These are phyloP conservation scores for Cicer cuneatum DNA, from an alignment of 306 rosid genomes.

Conservation along the genomic window DNA sequence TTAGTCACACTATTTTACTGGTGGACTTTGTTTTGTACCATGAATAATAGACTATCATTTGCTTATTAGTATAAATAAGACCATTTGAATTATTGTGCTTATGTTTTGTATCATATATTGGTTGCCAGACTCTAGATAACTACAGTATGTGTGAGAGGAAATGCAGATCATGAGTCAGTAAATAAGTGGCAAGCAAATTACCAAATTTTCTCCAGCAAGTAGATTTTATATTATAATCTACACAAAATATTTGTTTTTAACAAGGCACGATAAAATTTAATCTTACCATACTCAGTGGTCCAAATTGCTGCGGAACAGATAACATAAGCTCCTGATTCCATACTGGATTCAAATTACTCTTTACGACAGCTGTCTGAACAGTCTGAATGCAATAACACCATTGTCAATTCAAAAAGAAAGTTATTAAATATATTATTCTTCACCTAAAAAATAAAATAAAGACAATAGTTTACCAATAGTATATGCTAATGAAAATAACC, in stretches of 20 bases:
- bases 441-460: conserved; percentile 24
- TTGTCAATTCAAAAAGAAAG: conserved; percentile 37
- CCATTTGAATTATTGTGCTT: not conserved
- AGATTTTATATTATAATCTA: not conserved
- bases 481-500: conserved; percentile 33
- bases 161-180: not conserved
- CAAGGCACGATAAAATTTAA: conserved; percentile 19
- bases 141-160: not conserved
- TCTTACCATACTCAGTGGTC: conserved; percentile 76
- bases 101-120: not conserved
- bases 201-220: not conserved
- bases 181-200: not conserved
- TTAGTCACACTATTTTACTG: not conserved
- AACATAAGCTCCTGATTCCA: conserved; percentile 96
- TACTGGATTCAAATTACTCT: conserved; percentile 93
- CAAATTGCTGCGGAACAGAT: conserved; percentile 79
- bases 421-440: conserved; percentile 39
- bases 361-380: conserved; percentile 63
- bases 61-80: not conserved
- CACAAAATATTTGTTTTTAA: not conserved
- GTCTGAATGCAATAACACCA: conserved; percentile 56
- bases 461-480: conserved; percentile 35
- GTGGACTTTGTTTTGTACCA: not conserved
- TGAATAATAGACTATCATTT: no score
- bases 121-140: not conserved